Base-by-base conservation (phyloP, 257 asterid species). In the Solanum appendiculatum region DNA sequence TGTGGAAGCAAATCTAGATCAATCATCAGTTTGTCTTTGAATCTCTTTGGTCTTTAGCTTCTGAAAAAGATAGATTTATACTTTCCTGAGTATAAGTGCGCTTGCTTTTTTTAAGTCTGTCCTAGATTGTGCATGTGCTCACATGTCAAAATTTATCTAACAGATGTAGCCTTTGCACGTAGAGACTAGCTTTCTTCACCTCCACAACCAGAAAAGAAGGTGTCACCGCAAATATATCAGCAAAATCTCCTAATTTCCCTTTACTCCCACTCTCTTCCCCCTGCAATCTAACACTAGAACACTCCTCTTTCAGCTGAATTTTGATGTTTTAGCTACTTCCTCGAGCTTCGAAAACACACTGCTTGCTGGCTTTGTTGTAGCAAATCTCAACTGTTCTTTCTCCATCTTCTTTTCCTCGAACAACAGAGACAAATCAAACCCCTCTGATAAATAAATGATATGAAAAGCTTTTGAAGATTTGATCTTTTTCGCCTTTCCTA, bases 261-360 rank as follows among this genome's bases (percentile, higher is more conserved):
- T 94, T 94, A 63, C 96, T 93, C 66, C 98, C 98, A 54, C 81
- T 86, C 87, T 90, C 93, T 63, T n/a, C 80, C 25, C 95, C 93
- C 87, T 93, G 94, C 86, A 95, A 86, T 86, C 96, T 86, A n/a
- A 95, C 97, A 69, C 88, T 88, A 9, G 92, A 93, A 51, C 92
- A n/a, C 95, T 92, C 93, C 92, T 95, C 91, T 90, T 95, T 20
- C 93, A 54, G 23, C 90, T 93, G 90, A 95, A 95, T 56, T 95
- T 93, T 89, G 70, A 86, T 31, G 91, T 90, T 37, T 91, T 93
- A 11, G 93, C 98, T 64, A 95, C 92, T 70, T 94, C 96, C 78
- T 93, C 96, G 5, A 93, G 92, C 91, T 63, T 94, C 4, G 96
- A 94, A 12, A 95, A 93, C 93, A 95, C 95, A 51, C 94, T 90